Evolutionary conservation across 148 eudicot species (phyloP).

Genomic region (Diospyros kaki): DNA sequence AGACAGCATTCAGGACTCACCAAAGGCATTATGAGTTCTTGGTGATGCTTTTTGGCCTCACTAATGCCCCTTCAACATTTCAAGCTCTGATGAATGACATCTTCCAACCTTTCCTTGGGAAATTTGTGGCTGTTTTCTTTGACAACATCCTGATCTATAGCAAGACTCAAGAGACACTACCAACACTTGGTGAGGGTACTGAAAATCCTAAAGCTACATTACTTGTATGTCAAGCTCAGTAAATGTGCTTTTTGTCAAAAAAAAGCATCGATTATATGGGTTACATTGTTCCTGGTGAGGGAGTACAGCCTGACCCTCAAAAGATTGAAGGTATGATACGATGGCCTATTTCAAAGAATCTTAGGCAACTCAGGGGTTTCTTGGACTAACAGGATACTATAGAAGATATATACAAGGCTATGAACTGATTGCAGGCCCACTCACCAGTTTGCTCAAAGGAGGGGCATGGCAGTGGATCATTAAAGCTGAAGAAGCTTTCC

Average conservation of each 20-base stretch:
- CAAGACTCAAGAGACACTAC: not conserved
- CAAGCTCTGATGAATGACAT: not conserved
- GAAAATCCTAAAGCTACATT: too few species aligned
- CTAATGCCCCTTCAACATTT: not conserved
- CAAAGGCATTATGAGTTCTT: not conserved
- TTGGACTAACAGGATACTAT: not conserved
- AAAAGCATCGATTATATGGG: not conserved
- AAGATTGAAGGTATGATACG: not conserved
- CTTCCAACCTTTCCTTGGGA: not conserved
- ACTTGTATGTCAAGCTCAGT: too few species aligned
- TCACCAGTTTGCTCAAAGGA: not conserved
- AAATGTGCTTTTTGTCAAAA: not conserved
- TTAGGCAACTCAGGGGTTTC: not conserved
- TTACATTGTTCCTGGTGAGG: not conserved
- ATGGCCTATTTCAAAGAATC: not conserved
- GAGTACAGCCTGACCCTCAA: not conserved
- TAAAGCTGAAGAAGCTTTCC: not conserved
- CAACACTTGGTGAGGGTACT: too few species aligned
- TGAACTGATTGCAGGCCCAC: not conserved
- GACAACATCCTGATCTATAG: not conserved
- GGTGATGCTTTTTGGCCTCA: not conserved
- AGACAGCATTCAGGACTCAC: not conserved
- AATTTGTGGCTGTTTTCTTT: not conserved
- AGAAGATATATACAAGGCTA: not conserved
- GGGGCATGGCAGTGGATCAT: not conserved